Conservation (phyloP, 108 stramenopile genomes). For the Nitzschia sp. region DNA sequence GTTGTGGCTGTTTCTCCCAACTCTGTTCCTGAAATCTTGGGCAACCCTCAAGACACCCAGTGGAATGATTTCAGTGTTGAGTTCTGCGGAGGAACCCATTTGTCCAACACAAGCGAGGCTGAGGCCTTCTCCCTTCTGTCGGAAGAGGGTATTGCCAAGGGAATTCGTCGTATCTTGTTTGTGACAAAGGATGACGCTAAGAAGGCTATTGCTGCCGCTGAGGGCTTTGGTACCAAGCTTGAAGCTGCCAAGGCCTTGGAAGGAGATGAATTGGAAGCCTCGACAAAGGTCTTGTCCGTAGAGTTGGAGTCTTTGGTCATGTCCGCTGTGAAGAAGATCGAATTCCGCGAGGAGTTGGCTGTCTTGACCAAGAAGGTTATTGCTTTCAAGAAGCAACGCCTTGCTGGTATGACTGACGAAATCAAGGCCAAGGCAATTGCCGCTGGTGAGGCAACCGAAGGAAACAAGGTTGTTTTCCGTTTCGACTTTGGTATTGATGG, state of each 20-base stretch:
- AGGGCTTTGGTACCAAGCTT: constrained; percentile 66
- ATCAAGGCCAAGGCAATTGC: constrained; percentile 63
- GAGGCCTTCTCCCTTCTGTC: constrained; percentile 89
- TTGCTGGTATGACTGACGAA: constrained; percentile 73
- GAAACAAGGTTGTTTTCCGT: constrained; percentile 79
- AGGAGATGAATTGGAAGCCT: constrained; percentile 68
- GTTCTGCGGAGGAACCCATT: constrained; percentile 99
- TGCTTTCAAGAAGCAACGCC: constrained; percentile 76
- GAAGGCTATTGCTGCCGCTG: constrained; percentile 72
- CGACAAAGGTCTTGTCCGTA: constrained; percentile 65
- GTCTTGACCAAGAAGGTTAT: constrained; percentile 71
- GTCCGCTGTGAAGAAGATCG: constrained; percentile 76
- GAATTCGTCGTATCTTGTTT: constrained; percentile 93
- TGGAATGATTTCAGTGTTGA: constrained; percentile 95
- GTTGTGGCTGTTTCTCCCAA: constrained; percentile 88
- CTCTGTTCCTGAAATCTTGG: constrained; percentile 76
- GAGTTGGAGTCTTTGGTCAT: constrained; percentile 70
- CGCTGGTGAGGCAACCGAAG: constrained; percentile 58
- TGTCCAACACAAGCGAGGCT: constrained; percentile 94
- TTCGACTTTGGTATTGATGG: constrained; percentile 91
- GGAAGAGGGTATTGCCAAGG: constrained; percentile 98
- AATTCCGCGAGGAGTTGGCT: constrained; percentile 60
- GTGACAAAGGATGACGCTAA: constrained; percentile 89
- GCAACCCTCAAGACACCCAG: constrained; percentile 80
- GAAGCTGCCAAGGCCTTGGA: constrained; percentile 63